Evolutionary conservation across 257 asterid genomes (phyloP), one percentile per base, ranked within the genome.

Genomic region (Anisodus tanguticus): DNA sequence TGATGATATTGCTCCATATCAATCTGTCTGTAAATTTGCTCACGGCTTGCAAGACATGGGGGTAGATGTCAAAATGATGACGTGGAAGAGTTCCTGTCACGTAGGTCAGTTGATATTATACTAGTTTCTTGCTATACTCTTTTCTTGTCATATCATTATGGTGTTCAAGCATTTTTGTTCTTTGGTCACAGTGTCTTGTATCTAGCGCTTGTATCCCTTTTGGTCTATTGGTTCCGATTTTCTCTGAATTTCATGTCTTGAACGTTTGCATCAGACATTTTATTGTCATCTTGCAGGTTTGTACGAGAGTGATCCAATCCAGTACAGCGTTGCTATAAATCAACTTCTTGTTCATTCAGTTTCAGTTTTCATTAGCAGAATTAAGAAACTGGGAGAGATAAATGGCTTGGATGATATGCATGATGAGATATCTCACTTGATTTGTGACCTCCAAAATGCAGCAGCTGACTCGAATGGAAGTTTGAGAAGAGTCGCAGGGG

Each of bases 361-460:
- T 88, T 85, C 89, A 62, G 68, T 90, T 81, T 94, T 94, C 90
- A 59, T 90, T 9, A 72, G 79, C 79, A 96, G 93, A 86, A 90
- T 93, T 69, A 91, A 87, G 87, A 90, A 88, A 82, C 92, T 93
- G 7, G 90, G 94, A 78, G 95, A 92, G 85, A 90, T 80, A 69
- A 87, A 92, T 22, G 88, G 86, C 86, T 84, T 90, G 88, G 90
- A 88, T 85, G 86, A 80, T 35, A 80, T 86, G 88, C 91, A 91
- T 12, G 97, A 89, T 58, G 93, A 87, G 76, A 85, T 93, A 68
- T 91, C 95, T 12, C 89, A 89, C 86, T 69, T 92, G 89, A 91
- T 94, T 68, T 93, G 98, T 76, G 95, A 95, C 92, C 98, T 95
- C 90, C 98, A 95, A 89, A 91, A 91, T 83, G 98, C 99, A 41